A percentile compares a stretch with the other conserved stretches of the same genome.
phyloP scores from a whole-genome alignment of 202 grass and related monocot species.

The Zizania palustris region DNA sequence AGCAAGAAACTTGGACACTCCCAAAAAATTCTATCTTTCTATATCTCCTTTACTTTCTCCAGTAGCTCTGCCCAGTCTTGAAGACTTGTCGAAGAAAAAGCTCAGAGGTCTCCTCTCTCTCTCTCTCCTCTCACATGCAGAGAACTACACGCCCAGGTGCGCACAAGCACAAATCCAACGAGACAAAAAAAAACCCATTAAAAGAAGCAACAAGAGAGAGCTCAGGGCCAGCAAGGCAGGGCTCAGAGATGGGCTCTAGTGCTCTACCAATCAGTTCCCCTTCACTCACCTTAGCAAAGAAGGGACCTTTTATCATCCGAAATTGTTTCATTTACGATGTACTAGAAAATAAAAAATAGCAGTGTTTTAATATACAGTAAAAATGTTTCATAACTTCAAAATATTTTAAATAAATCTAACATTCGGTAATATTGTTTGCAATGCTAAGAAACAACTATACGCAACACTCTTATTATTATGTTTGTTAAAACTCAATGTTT shows the following conservation, averaged over 20 bases:
- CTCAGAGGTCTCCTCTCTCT: slow-evolving; percentile 23
- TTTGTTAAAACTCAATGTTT: no score
- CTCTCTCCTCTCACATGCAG: slow-evolving; percentile 20
- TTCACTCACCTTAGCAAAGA: slow-evolving; percentile 40
- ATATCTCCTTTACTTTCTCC: slow-evolving; percentile 25
- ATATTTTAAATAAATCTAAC: no score
- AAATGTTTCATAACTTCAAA: no score
- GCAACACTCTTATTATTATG: no score
- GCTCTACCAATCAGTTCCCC: slow-evolving; percentile 61
- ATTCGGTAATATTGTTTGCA: no score
- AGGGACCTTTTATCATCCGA: slow-evolving; percentile 22
- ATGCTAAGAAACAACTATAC: no score
- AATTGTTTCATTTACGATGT: no score
- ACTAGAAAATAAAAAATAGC: no score
- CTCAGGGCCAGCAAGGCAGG: slow-evolving; percentile 60
- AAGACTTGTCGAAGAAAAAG: slow-evolving; percentile 37
- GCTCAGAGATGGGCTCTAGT: slow-evolving; percentile 71
- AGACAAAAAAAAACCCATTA: slow-evolving; percentile 60
- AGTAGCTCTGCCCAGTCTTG: slow-evolving; percentile 38
- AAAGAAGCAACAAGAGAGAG: slow-evolving; percentile 46
- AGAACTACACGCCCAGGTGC: slow-evolving; percentile 34
- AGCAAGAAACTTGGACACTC: slow-evolving; percentile 46
- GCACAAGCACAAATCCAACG: slow-evolving; percentile 52
- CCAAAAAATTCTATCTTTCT: slow-evolving; percentile 34
- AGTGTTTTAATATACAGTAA: no score